phyloP scores from a whole-genome alignment of 108 stramenopile genomes.

The Cyclostephanos invisitatus region DNA sequence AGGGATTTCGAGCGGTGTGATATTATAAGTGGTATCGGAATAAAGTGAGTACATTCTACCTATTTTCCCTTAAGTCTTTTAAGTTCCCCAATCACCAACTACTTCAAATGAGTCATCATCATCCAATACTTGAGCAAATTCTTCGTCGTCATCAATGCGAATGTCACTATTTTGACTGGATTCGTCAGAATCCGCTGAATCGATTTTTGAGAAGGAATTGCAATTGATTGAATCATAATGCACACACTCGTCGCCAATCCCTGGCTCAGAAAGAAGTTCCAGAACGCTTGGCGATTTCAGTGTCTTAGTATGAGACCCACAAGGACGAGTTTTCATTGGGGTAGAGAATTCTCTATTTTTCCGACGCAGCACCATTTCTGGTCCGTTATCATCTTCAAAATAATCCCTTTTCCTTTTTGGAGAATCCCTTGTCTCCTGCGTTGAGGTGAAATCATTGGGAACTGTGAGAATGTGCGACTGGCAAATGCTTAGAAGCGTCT shows the following conservation, averaged over 20 bases:
- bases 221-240: background rate
- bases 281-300: slow-evolving; percentile 6
- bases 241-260: background rate
- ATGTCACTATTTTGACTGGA: background rate
- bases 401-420: background rate
- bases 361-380: background rate
- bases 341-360: background rate
- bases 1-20: too few relatives aligned
- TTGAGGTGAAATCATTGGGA: slow-evolving; percentile 4
- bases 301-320: background rate
- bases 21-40: too few relatives aligned
- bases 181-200: slow-evolving; percentile 10
- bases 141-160: background rate
- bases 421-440: background rate
- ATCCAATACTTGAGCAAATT: background rate
- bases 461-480: slow-evolving; percentile 24
- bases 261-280: slow-evolving; percentile 9
- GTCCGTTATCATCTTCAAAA: background rate
- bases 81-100: slow-evolving; percentile 14
- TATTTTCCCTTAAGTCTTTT: background rate
- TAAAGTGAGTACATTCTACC: too few relatives aligned
- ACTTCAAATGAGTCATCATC: slow-evolving; percentile 18
- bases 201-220: background rate
- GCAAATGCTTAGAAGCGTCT: slow-evolving; percentile 24
- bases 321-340: background rate